Conservation (phyloP, 2,329 filamentous ascomycete genomes). For the Fusarium liriodendri region DNA sequence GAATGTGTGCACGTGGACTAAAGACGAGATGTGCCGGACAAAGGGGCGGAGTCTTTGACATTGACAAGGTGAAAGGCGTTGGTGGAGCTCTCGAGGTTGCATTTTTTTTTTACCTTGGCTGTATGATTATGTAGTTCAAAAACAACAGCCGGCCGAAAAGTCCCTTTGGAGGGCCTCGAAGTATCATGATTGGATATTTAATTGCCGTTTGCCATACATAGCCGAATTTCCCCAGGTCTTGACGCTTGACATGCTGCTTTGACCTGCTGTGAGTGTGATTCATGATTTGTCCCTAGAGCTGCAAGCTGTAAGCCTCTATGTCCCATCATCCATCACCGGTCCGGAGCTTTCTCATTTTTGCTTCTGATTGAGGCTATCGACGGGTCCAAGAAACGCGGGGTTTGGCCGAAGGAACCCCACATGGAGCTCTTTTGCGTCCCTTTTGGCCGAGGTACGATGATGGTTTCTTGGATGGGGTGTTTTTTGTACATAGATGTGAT, state of each 20-base stretch:
- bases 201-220: background rate
- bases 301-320: slow-evolving; percentile 1
- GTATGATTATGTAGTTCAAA: slow-evolving; percentile 6
- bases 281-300: background rate
- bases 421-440: slow-evolving; percentile 34
- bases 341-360: slow-evolving; percentile 14
- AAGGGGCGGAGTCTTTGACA: background rate
- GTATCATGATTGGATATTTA: background rate
- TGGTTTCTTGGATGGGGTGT: background rate
- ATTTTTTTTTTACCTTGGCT: background rate
- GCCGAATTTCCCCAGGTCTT: background rate
- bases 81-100: background rate
- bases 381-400: slow-evolving; percentile 39
- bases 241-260: background rate
- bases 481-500: background rate
- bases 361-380: slow-evolving; percentile 32
- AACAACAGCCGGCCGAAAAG: background rate
- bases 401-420: slow-evolving; percentile 38
- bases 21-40: background rate
- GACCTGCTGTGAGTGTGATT: background rate
- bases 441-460: slow-evolving; percentile 42
- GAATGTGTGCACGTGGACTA: slow-evolving; percentile 10
- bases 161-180: background rate
- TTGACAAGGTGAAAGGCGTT: slow-evolving; percentile 23
- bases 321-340: background rate